phyloP scores from a whole-genome alignment of 1,284 basidiomycete species.

The Puccinia triticina region DNA sequence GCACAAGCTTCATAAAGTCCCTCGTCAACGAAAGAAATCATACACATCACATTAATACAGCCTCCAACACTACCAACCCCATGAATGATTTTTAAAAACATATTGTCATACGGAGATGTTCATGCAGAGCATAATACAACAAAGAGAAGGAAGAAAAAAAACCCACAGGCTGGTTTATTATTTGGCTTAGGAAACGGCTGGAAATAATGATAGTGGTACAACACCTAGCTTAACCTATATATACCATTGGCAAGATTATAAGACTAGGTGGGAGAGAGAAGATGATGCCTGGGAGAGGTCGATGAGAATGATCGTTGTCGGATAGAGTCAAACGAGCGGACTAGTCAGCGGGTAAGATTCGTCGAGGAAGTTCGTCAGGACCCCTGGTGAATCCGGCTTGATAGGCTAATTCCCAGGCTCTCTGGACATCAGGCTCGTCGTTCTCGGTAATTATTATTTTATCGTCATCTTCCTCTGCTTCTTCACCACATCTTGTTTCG shows the following conservation, averaged over 20 bases:
- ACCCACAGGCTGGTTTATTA: not conserved
- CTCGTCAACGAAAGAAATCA: not conserved
- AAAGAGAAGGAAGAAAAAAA: too few relatives aligned
- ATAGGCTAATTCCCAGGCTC: slow-evolving; percentile 33
- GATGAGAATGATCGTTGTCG: not conserved
- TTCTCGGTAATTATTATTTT: slow-evolving; percentile 3
- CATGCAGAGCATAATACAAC: too few relatives aligned
- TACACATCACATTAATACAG: not conserved
- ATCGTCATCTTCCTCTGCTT: slow-evolving; percentile 3
- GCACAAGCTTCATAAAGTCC: too few relatives aligned
- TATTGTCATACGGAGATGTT: too few relatives aligned
- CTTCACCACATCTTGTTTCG: not conserved
- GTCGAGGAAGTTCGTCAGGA: slow-evolving; percentile 9
- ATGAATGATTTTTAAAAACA: too few relatives aligned
- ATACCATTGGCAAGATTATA: too few relatives aligned
- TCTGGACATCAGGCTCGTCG: slow-evolving; percentile 27
- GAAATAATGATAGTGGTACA: not conserved
- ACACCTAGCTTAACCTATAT: too few relatives aligned
- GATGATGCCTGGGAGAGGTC: not conserved
- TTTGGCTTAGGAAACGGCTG: not conserved
- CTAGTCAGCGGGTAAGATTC: slow-evolving; percentile 15
- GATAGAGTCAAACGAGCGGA: not conserved
- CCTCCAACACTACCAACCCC: too few relatives aligned
- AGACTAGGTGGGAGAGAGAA: not conserved
- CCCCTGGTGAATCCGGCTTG: slow-evolving; percentile 36